Percentiles rank a stretch among this genome's conserved stretches.
phyloP scores from a whole-genome alignment of 441 rosid genomes.

The Arabidopsis hybrid region DNA sequence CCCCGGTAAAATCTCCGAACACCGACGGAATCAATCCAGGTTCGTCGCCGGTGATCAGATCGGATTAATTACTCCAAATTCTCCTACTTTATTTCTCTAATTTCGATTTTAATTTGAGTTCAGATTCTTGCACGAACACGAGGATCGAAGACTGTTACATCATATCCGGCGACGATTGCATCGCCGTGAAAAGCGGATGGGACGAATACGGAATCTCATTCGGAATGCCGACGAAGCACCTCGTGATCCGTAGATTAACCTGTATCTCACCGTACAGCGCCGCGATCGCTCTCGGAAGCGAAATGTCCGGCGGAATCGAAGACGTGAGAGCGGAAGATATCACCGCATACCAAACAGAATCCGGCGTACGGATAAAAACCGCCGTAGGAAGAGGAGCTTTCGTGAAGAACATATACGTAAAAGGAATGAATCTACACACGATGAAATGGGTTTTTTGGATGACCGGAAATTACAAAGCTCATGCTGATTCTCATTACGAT shows the following conservation, averaged over 20 bases:
- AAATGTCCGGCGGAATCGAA: slow-evolving; percentile 78
- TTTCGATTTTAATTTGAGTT: background rate
- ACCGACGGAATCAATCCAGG: slow-evolving; percentile 86
- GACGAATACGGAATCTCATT: slow-evolving; percentile 74
- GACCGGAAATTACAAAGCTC: slow-evolving; percentile 73
- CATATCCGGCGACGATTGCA: slow-evolving; percentile 73
- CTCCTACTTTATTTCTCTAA: background rate
- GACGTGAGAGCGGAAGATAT: slow-evolving; percentile 73
- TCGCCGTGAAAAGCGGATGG: slow-evolving; percentile 80
- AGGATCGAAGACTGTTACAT: slow-evolving; percentile 75
- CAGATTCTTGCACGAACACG: slow-evolving; percentile 76
- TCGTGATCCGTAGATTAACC: slow-evolving; percentile 55
- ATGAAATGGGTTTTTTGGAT: slow-evolving; percentile 82
- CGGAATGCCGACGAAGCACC: slow-evolving; percentile 67
- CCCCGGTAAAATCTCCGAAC: slow-evolving; percentile 73
- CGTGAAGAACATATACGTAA: slow-evolving; percentile 59
- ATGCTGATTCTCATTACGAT: slow-evolving; percentile 61
- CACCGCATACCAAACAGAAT: slow-evolving; percentile 67
- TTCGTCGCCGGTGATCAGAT: slow-evolving; percentile 22
- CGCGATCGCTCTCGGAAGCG: slow-evolving; percentile 71
- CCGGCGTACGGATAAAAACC: slow-evolving; percentile 69
- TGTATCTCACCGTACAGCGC: slow-evolving; percentile 78
- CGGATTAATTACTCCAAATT: too few species aligned
- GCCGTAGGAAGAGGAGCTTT: slow-evolving; percentile 74
- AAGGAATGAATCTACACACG: slow-evolving; percentile 62